These are phyloP conservation scores for Elongisporangium anandrum DNA, from an alignment of 352 stramenopile genomes.

Conservation along the genomic window DNA sequence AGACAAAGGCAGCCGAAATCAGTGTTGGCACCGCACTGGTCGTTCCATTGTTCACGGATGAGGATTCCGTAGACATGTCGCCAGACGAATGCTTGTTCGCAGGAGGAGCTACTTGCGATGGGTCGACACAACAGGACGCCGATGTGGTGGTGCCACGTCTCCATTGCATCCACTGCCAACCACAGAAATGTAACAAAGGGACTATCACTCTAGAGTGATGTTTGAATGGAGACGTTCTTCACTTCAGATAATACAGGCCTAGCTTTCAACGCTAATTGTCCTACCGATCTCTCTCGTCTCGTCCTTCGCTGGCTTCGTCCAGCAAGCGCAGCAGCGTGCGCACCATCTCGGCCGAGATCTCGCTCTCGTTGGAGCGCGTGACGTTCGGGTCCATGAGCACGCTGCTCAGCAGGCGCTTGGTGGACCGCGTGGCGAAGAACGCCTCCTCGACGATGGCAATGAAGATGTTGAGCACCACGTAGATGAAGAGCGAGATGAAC, in stretches of 20 bases:
- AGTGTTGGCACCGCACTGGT: too few species aligned
- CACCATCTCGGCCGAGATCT: slow-evolving; percentile 58
- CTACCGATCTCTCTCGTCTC: not conserved
- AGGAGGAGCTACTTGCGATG: slow-evolving; percentile 15
- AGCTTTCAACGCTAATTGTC: too few species aligned
- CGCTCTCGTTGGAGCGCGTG: slow-evolving; percentile 28
- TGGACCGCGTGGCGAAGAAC: slow-evolving; percentile 85
- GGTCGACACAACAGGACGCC: slow-evolving; percentile 3
- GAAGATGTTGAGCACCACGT: slow-evolving; percentile 92
- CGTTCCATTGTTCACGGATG: not conserved
- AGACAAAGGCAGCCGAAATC: too few species aligned
- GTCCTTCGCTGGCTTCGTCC: slow-evolving; percentile 12
- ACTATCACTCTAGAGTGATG: too few species aligned
- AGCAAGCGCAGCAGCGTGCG: slow-evolving; percentile 42
- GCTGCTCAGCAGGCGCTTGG: slow-evolving; percentile 49
- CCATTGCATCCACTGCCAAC: slow-evolving; percentile 1
- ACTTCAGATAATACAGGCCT: too few species aligned
- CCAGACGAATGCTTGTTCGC: not conserved
- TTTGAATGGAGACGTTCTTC: too few species aligned
- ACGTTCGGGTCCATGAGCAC: slow-evolving; percentile 50
- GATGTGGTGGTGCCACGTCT: not conserved
- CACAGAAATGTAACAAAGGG: too few species aligned
- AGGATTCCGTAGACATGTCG: not conserved
- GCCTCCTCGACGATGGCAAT: slow-evolving; percentile 90
- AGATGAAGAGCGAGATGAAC: slow-evolving; percentile 92